These are phyloP conservation scores for Colletotrichum sp. DNA, from an alignment of 2,329 filamentous ascomycete species.

Conservation along the genomic window DNA sequence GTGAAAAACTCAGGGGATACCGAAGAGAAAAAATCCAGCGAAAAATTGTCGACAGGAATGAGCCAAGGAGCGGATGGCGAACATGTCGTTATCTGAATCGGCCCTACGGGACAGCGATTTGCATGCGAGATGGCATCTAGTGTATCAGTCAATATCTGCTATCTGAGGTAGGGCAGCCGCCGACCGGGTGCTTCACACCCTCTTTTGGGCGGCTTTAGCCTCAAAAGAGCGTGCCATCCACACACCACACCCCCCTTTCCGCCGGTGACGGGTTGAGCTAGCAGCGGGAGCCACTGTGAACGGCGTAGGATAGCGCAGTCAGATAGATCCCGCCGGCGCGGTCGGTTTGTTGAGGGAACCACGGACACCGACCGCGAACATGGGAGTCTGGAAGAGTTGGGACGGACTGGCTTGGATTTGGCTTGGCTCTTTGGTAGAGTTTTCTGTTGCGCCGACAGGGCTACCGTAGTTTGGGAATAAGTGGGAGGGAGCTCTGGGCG, in stretches of 20 bases:
- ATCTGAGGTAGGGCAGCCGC: not conserved
- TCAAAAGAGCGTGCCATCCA: not conserved
- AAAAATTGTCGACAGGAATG: not conserved
- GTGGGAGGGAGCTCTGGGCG: not conserved
- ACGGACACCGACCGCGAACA: not conserved
- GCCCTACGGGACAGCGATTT: conserved; percentile 12
- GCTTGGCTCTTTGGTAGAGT: not conserved
- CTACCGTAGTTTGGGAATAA: not conserved
- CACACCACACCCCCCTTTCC: not conserved
- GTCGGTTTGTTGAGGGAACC: not conserved
- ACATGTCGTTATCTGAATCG: conserved; percentile 16
- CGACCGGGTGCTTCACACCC: not conserved
- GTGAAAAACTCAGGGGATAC: not conserved
- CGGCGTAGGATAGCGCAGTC: not conserved
- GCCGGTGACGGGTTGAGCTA: not conserved
- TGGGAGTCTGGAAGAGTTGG: not conserved
- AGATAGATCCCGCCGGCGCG: not conserved
- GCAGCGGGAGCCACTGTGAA: not conserved
- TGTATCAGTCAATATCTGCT: not conserved
- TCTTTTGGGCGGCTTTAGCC: not conserved
- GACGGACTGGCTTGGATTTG: not conserved
- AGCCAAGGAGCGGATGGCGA: not conserved
- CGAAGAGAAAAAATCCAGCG: not conserved
- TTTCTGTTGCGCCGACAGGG: not conserved
- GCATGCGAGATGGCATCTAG: conserved; percentile 14